Evolutionary conservation across 2,329 filamentous ascomycete genomes (phyloP).

Genomic region (Madurella mycetomatis): DNA sequence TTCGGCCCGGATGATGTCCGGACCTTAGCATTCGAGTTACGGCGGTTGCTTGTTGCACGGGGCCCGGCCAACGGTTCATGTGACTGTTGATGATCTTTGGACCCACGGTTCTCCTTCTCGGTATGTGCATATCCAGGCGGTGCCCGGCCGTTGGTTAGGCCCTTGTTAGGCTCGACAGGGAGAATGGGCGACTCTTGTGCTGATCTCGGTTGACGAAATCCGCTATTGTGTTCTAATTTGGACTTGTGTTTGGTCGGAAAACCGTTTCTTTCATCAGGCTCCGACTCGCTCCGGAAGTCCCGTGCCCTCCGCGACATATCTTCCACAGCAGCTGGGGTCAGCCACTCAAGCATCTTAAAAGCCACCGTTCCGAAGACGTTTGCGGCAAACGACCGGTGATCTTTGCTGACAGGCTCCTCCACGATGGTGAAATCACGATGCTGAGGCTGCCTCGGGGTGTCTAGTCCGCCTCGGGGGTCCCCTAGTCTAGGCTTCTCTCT

Average conservation of each 20-base stretch:
- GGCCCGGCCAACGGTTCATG: conserved; percentile 9
- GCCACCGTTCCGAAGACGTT: conserved; percentile 62
- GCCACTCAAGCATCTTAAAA: conserved; percentile 67
- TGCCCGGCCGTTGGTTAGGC: neutral
- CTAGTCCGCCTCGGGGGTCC: conserved; percentile 2
- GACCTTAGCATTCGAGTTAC: conserved; percentile 34
- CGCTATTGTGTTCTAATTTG: neutral
- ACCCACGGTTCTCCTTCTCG: conserved; percentile 2
- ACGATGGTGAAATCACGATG: conserved; percentile 35
- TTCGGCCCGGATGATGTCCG: conserved; percentile 29
- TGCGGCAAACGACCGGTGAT: conserved; percentile 57
- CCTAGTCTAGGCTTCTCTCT: conserved; percentile 9
- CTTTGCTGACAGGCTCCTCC: conserved; percentile 48
- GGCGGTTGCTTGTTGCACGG: conserved; percentile 24
- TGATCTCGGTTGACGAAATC: neutral
- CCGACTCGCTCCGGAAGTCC: conserved; percentile 27
- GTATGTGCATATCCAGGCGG: neutral
- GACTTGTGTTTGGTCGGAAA: neutral
- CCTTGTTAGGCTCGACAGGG: neutral
- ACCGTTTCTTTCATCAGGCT: neutral
- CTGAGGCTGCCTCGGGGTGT: conserved; percentile 7
- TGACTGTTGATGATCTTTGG: conserved; percentile 15
- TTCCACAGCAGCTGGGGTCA: conserved; percentile 56
- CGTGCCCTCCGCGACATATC: conserved; percentile 42
- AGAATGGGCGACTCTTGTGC: neutral